Base-by-base conservation (phyloP, 1,139 yeast genomes). In the Kodamaea derodonti region DNA sequence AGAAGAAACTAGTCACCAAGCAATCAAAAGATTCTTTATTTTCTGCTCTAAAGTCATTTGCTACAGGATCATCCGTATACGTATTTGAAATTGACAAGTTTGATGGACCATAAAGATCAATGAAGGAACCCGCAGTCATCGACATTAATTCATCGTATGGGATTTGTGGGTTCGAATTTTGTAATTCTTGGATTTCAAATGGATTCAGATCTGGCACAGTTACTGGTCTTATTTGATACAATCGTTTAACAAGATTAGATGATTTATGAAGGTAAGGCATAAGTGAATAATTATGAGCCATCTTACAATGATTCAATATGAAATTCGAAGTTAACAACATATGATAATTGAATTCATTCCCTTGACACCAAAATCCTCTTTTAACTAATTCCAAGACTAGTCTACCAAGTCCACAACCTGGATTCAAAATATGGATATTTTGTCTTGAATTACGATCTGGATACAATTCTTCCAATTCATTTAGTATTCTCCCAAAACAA, bases 341-440 rank as follows among this genome's bases (percentile, higher is more conserved):
- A 49, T 83, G 94, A 49, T 80, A 82, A 15, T 92, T 80, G 48
- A 81, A 75, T 52, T 88, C 96, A 54, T 86, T 87, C 0, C 95
- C 96, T 46, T 84, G 88, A n/a, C 84, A 76, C 56, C 71, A 60
- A 53, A 80, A 85, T 1, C 95, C 95, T 35, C 68, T 49, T 20
- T 54, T 57, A 1, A 85, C 86, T 34, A 85, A 60, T 33, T 87
- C 95, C 37, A 75, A 70, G n/a, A 86, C 84, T 39, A 86, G 56
- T 35, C 95, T 56, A 0, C 94, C 96, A 14, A 85, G 62, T 0
- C 96, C 96, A 41, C 87, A 79, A 1, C 96, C 96, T 0, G 96
- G 95, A 1, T 81, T 79, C 23, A 87, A 62, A 0, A 85, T 67
- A 30, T 69, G 65, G 2, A 74, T 47, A 11, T 61, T 35, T 14